Conservation (phyloP, 1,284 basidiomycete genomes). For the Wolfiporia cocos region DNA sequence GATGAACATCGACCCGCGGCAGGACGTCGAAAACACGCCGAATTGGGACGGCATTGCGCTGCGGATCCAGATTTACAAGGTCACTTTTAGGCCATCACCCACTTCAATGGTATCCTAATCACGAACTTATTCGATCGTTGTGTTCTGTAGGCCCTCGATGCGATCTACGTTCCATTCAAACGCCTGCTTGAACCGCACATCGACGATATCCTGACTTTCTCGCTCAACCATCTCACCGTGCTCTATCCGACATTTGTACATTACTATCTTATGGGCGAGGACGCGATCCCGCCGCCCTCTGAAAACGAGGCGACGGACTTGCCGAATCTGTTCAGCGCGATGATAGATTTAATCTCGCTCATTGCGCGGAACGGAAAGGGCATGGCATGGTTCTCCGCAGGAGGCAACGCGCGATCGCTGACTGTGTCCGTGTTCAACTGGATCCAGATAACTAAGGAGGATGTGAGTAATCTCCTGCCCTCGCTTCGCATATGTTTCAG, state of each 20-base stretch:
- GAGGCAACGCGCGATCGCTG: constrained; percentile 48
- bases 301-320: constrained; percentile 80
- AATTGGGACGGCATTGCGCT: constrained; percentile 79
- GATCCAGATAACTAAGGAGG: constrained; percentile 85
- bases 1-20: constrained; percentile 56
- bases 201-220: constrained; percentile 51
- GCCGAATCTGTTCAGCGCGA: constrained; percentile 68
- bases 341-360: constrained; percentile 76
- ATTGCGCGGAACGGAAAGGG: constrained; percentile 57
- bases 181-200: constrained; percentile 57
- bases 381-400: constrained; percentile 56
- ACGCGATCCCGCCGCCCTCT: constrained; percentile 46
- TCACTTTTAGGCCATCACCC: no score
- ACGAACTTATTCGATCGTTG: no score
- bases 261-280: constrained; percentile 60
- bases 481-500: background rate
- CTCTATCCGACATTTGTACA: constrained; percentile 63
- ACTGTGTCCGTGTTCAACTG: constrained; percentile 63
- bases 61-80: constrained; percentile 76
- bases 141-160: constrained; percentile 57
- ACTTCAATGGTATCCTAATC: no score
- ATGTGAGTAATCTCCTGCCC: constrained; percentile 50
- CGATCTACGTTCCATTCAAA: constrained; percentile 74
- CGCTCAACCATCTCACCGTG: constrained; percentile 60
- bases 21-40: constrained; percentile 48